These are phyloP conservation scores for Trichosporon sp. DNA, from an alignment of 1,284 basidiomycete species.

Conservation along the genomic window DNA sequence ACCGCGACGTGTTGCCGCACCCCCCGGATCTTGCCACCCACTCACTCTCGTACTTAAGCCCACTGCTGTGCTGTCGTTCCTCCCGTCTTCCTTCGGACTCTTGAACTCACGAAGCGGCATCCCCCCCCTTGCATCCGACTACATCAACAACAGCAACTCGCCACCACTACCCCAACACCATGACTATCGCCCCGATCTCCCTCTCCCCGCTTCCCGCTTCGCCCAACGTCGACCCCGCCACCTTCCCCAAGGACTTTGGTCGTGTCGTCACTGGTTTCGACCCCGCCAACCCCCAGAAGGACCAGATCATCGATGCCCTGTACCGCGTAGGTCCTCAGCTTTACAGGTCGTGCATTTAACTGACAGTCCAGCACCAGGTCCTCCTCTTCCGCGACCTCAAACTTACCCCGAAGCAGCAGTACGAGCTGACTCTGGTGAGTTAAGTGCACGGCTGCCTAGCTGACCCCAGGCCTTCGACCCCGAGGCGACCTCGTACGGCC, in stretches of 20 bases:
- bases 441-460: background rate
- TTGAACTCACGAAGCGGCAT: background rate
- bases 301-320: constrained; percentile 65
- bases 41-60: background rate
- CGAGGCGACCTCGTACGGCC: constrained; percentile 70
- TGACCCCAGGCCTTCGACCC: constrained; percentile 69
- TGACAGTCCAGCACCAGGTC: constrained; percentile 64
- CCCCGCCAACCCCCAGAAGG: constrained; percentile 64
- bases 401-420: constrained; percentile 78
- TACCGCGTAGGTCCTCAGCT: constrained; percentile 56
- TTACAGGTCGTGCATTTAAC: background rate
- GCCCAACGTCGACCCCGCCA: constrained; percentile 63
- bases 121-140: background rate
- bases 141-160: background rate
- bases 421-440: constrained; percentile 73
- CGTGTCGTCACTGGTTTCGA: constrained; percentile 67
- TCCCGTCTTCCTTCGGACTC: background rate
- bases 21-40: background rate
- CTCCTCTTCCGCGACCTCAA: constrained; percentile 72
- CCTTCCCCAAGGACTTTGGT: constrained; percentile 65
- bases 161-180: background rate
- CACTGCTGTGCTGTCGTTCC: background rate
- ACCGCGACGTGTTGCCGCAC: background rate
- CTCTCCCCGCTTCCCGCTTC: constrained; percentile 63
- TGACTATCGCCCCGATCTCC: constrained; percentile 29